phyloP scores from a whole-genome alignment of 345 rosid genomes.

The Sonneratia alba region DNA sequence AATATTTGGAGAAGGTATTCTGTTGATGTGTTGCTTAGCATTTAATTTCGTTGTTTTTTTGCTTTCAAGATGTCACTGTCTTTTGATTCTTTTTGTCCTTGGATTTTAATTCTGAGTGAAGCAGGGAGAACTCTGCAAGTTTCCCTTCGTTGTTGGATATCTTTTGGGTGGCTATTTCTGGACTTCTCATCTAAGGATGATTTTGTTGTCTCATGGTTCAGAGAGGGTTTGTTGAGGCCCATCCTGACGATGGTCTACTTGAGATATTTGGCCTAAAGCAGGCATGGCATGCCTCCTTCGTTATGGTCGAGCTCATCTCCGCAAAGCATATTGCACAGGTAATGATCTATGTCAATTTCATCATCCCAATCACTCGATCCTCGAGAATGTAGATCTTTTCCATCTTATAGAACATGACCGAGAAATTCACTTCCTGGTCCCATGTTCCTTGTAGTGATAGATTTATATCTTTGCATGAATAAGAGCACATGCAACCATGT shows the following conservation, averaged over 20 bases:
- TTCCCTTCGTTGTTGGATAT: neutral
- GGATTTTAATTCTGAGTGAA: neutral
- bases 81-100: neutral
- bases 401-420: too few species aligned
- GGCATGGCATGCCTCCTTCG: conserved; percentile 99
- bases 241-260: conserved; percentile 84
- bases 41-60: neutral
- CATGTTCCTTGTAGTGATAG: too few species aligned
- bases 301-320: conserved; percentile 95
- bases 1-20: conserved; percentile 76
- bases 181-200: neutral
- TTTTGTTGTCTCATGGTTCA: conserved; percentile 13
- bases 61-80: neutral
- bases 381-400: too few species aligned
- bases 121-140: neutral
- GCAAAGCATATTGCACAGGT: conserved; percentile 99
- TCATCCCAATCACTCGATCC: too few species aligned
- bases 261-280: conserved; percentile 96
- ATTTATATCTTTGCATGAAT: too few species aligned
- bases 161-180: neutral
- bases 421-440: too few species aligned
- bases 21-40: neutral
- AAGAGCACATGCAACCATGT: too few species aligned
- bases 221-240: conserved; percentile 95
- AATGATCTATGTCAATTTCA: neutral